A percentile compares a stretch with the other conserved stretches of the same genome.
Evolutionary conservation across 2,329 filamentous ascomycete species (phyloP).

Genomic region (Talaromyces sp.): DNA sequence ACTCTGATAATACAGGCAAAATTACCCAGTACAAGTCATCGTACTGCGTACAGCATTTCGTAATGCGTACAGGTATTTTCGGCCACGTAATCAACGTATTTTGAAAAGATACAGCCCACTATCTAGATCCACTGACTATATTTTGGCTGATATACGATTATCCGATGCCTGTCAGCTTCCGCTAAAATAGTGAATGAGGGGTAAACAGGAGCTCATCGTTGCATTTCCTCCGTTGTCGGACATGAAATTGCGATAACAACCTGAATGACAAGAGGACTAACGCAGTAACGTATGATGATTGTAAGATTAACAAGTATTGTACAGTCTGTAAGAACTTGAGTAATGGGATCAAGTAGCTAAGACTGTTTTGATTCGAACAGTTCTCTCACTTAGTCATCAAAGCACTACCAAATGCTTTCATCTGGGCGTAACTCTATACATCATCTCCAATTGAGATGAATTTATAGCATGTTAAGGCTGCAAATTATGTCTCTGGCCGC

Average conservation of each 20-base stretch:
- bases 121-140: not conserved
- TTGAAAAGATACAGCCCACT: not conserved
- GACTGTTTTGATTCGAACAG: not conserved
- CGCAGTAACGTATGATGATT: not conserved
- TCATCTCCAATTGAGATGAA: not conserved
- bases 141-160: not conserved
- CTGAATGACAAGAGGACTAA: not conserved
- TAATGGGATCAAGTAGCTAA: not conserved
- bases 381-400: not conserved
- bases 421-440: not conserved
- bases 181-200: not conserved
- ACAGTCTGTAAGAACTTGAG: not conserved
- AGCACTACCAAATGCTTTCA: not conserved
- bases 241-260: not conserved
- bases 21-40: not conserved
- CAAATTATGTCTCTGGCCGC: not conserved
- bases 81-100: not conserved
- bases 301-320: not conserved
- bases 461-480: too few species aligned
- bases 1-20: not conserved
- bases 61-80: not conserved
- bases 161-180: not conserved
- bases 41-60: not conserved
- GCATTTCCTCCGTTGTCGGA: not conserved
- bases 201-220: not conserved